Evolutionary conservation across 2,329 filamentous ascomycete genomes (phyloP), one percentile per base, ranked within the genome.

Genomic region (Scytalidium sp.): DNA sequence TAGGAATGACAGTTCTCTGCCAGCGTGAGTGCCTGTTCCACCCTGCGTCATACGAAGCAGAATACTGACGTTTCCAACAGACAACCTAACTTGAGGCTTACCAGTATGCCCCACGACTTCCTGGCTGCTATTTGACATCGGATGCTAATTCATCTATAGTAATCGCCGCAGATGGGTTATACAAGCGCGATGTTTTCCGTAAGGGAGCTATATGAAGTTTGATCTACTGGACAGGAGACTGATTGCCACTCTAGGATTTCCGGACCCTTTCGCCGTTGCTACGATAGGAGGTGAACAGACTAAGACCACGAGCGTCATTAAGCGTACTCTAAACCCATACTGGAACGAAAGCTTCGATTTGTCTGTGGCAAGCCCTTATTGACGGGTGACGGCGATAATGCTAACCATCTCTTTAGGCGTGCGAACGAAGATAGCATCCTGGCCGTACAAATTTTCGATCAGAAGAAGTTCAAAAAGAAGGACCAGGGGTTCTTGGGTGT

Each of bases 391-490:
- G 39, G 44, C 36, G 45, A 42, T 39, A 45, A 47, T 46, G 44
- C 59, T 61, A 57, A 56, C 60, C 50, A 40, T 43, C 46, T 19
- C 29, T 61, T 51, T 67, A 97, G 94, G 76, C 83, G 82, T 67
- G 93, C 90, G 53, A 94, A 87, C 54, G 94, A 99, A 68, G 93
- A 96, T 64, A 96, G 92, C 69, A 97, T 99, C 64, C 79, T 99
- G 43, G 94, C 94, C 7, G 92, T 99, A 43, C 94, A 99, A 68
- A 96, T 99, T 49, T 99, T 99, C 67, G 94, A 99, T 71, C 94
- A 99, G 73, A 97, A 97, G 78, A 99, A 99, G 75, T 99, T 99
- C 76, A 99, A 99, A 80, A 99, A 99, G 83, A 99, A 97, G 90
- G 94, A 99, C 62, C 94, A 99, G 69, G 94, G 94, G 8, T 99